Evolutionary conservation across 495 filamentous ascomycete species (phyloP).

Genomic region (Tuber aestivum): DNA sequence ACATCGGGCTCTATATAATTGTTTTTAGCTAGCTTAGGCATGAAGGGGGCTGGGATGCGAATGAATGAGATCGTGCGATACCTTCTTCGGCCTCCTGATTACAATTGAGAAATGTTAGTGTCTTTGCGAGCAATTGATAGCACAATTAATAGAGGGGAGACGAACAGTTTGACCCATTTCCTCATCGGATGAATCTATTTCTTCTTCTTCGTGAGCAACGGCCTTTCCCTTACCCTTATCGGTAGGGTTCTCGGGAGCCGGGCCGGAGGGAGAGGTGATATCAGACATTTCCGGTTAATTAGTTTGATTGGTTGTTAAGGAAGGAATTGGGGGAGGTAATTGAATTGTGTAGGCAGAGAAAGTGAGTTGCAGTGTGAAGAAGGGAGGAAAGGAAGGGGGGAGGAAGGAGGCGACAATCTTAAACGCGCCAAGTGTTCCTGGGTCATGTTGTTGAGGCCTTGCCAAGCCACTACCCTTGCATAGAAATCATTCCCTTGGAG

Average conservation of each 20-base stretch:
- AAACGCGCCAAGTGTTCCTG: background rate
- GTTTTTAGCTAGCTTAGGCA: constrained; percentile 18
- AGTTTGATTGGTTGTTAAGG: constrained; percentile 42
- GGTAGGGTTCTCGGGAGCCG: constrained; percentile 45
- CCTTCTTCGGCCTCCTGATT: constrained; percentile 44
- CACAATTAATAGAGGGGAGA: constrained; percentile 5
- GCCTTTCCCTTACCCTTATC: constrained; percentile 64
- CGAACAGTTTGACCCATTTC: constrained; percentile 46
- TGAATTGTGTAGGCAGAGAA: constrained; percentile 13
- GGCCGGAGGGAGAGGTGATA: constrained; percentile 42
- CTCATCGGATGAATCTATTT: constrained; percentile 51
- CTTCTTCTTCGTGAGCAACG: constrained; percentile 56
- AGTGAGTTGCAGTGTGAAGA: constrained; percentile 16
- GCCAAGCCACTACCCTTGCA: background rate
- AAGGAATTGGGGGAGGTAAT: constrained; percentile 34
- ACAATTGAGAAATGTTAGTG: constrained; percentile 36
- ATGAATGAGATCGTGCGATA: constrained; percentile 43
- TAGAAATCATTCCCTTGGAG: background rate
- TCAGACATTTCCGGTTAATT: constrained; percentile 41
- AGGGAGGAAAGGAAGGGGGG: constrained; percentile 15
- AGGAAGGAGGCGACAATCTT: constrained; percentile 9
- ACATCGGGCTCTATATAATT: constrained; percentile 56
- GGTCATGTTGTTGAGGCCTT: background rate
- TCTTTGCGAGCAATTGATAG: background rate
- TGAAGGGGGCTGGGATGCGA: constrained; percentile 1